Base-by-base conservation (phyloP, 768 basidiomycete species). In the Hysterangium stoloniferum region DNA sequence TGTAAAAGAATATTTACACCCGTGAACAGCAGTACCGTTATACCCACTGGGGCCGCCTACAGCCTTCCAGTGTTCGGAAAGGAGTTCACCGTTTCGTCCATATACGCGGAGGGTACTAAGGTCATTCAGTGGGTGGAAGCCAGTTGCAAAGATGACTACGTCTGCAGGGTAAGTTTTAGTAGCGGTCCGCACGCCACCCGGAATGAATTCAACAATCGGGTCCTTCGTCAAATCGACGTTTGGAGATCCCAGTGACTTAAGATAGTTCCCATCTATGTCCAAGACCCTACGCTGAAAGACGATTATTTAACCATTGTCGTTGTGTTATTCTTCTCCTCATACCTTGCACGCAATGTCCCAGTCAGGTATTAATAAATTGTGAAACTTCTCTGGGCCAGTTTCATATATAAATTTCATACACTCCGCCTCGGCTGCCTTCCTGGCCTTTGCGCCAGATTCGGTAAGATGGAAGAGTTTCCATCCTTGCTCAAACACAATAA, bases 261-360 rank as follows among this genome's bases (percentile, higher is more conserved):
- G 49, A 48, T 62, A 62, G 4, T 20, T 40, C 4, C 13, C 7
- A 28, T 52, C 52, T 12, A 40, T 20, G 48, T 62, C 61, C 35
- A 60, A 52, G 4, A 62, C 48, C 13, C 59, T 54, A 3, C 61
- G 56, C 60, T 61, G 6, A 3, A 35, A 19, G 6, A 28, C 4
- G 17, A n/a, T 36, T 12, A 15, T 29, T 9, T 31, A 36, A n/a
- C 17, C 31, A 20, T 8, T 41, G 22, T 11, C 9, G n/a, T 27
- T n/a, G 24, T 32, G 22, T 27, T 8, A 24, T 4, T 22, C 17
- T 6, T 7, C 13, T 1, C 20, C 12, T 28, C 4, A 3, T 7
- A 45, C 53, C 51, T 62, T 62, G 52, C 58, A 59, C 4, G 45
- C 57, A 15, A 62, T 34, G 20, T 57, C 56, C 36, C 55, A 62